Evolutionary conservation across 306 rosid species (phyloP).

Genomic region (Malus fusca): DNA sequence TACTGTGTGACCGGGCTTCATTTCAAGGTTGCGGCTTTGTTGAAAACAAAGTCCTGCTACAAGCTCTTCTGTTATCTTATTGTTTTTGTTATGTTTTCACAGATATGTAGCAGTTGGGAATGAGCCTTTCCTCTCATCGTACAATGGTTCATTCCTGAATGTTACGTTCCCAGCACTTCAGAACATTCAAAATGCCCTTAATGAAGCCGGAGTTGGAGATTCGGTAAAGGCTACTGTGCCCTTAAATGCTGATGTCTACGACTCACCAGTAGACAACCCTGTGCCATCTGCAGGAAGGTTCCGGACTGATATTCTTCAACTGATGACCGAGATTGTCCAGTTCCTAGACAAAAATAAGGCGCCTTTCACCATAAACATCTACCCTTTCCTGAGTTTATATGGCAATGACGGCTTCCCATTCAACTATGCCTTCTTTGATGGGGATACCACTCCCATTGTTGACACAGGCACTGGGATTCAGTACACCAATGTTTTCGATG

Average conservation of each 20-base stretch:
- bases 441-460: slow-evolving; percentile 47
- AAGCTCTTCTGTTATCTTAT: neutral
- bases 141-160: slow-evolving; percentile 81
- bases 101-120: slow-evolving; percentile 98
- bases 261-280: slow-evolving; percentile 50
- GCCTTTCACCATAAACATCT: slow-evolving; percentile 85
- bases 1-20: neutral
- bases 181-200: slow-evolving; percentile 91
- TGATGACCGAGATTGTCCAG: slow-evolving; percentile 77
- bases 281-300: slow-evolving; percentile 85
- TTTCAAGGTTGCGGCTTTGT: neutral
- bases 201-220: slow-evolving; percentile 74
- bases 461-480: slow-evolving; percentile 47
- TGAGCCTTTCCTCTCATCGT: slow-evolving; percentile 86
- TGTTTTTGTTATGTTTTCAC: slow-evolving; percentile 9
- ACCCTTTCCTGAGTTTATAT: slow-evolving; percentile 91
- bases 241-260: slow-evolving; percentile 84
- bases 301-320: slow-evolving; percentile 55
- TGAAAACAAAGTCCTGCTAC: neutral
- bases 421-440: slow-evolving; percentile 90
- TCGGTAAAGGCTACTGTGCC: slow-evolving; percentile 85
- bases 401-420: slow-evolving; percentile 79
- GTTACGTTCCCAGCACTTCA: slow-evolving; percentile 81
- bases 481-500: slow-evolving; percentile 86
- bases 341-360: slow-evolving; percentile 65